Evolutionary conservation across 2,329 filamentous ascomycete genomes (phyloP), one percentile per base, ranked within the genome.

Genomic region (Colletotrichum falcatum): DNA sequence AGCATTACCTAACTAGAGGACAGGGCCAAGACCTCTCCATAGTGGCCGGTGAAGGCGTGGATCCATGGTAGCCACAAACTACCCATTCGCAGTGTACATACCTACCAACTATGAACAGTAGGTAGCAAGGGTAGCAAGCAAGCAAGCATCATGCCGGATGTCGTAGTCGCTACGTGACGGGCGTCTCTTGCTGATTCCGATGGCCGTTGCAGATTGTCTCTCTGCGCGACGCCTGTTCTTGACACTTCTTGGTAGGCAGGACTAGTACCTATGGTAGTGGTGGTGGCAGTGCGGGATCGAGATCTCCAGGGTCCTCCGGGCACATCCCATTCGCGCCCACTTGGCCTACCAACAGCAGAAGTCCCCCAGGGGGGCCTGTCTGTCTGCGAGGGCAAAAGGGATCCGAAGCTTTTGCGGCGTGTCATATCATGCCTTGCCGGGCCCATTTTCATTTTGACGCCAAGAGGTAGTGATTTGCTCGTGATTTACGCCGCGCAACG

Each of bases 221-320:
- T 56, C 28, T 56, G 28, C 35, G 14, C 20, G 54, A 39, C 20
- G 30, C 33, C 49, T 16, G 54, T 68, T 68, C n/a, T 68, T 65
- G 54, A 60, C 53, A 65, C 54, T 44, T 54, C 35, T 35, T 8
- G 33, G 23, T 44, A 53, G 51, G 37, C 35, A 35, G 37, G 39
- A n/a, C n/a, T 42, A 16, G 16, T n/a, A n/a, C n/a, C n/a, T n/a
- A n/a, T 42, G 39, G 39, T 53, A 18, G 51, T 12, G 33, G 30
- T 28, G 61, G 51, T 37, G 65, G 26, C 26, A 37, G 46, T 54
- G 23, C 26, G 26, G 53, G 54, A 65, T 68, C 61, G 66, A 68
- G 66, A 68, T 68, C 61, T 68, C 65, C 61, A 68, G 66, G 53
- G 61, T 68, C 66, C 66, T 44, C 37, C 37, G 30, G 18, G 51